Evolutionary conservation across 148 eudicot species (phyloP).

Genomic region (Tetragonia tetragonoides): DNA sequence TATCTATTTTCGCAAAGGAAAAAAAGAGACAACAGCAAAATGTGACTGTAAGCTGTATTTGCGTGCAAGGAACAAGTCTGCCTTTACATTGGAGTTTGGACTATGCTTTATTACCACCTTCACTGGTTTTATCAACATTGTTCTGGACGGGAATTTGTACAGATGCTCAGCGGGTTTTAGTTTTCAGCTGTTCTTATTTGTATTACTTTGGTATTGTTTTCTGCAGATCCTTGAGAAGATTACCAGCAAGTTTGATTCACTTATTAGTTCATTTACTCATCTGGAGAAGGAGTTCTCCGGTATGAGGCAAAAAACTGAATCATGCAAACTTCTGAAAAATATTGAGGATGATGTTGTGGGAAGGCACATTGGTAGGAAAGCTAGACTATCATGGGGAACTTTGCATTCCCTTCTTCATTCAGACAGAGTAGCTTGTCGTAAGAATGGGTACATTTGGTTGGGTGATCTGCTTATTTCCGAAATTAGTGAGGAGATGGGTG

Average conservation of each 20-base stretch:
- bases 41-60: not conserved
- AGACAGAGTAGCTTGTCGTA: slow-evolving; percentile 70
- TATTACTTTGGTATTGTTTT: slow-evolving; percentile 7
- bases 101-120: not conserved
- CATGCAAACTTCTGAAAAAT: slow-evolving; percentile 54
- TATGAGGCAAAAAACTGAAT: slow-evolving; percentile 69
- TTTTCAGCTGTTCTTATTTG: slow-evolving; percentile 4
- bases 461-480: slow-evolving; percentile 88
- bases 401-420: slow-evolving; percentile 98
- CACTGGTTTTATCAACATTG: not conserved
- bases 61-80: not conserved
- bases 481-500: slow-evolving; percentile 59
- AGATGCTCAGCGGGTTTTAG: not conserved
- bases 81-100: not conserved
- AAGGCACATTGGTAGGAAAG: slow-evolving; percentile 44
- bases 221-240: slow-evolving; percentile 83
- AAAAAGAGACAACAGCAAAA: not conserved
- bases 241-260: slow-evolving; percentile 67
- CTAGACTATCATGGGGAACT: slow-evolving; percentile 84
- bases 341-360: slow-evolving; percentile 51
- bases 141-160: not conserved
- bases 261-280: slow-evolving; percentile 78
- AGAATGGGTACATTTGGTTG: slow-evolving; percentile 90
- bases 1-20: not conserved
- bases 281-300: slow-evolving; percentile 72